A percentile compares a stretch with the other conserved stretches of the same genome.
These are phyloP conservation scores for Hymenoscyphus fraxineus DNA, from an alignment of 2,329 filamentous ascomycete genomes.

Conservation along the genomic window DNA sequence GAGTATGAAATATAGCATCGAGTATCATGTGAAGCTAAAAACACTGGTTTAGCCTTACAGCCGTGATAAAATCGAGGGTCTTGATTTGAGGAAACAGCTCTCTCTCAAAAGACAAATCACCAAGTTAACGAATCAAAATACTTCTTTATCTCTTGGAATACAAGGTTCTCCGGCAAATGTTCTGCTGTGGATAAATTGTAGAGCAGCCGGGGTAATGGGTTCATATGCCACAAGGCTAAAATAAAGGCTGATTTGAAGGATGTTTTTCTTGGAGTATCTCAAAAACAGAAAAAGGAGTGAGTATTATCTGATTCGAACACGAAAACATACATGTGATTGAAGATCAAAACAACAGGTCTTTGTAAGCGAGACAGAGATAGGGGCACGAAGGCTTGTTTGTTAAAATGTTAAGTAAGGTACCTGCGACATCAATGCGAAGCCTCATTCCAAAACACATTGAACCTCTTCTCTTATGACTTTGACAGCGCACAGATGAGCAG, in stretches of 20 bases:
- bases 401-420: neutral
- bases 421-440: neutral
- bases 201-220: neutral
- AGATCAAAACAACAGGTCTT: neutral
- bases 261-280: neutral
- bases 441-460: neutral
- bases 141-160: neutral
- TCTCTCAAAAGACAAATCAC: neutral
- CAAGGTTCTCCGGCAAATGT: constrained; percentile 8
- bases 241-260: neutral
- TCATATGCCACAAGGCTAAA: constrained; percentile 6
- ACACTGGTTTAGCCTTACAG: constrained; percentile 1
- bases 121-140: neutral
- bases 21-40: constrained; percentile 1
- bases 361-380: neutral
- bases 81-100: neutral
- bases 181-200: constrained; percentile 6
- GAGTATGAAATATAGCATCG: neutral
- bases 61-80: neutral
- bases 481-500: no score
- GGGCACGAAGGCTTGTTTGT: neutral
- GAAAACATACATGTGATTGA: neutral
- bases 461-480: no score
- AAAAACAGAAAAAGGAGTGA: neutral
- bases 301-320: neutral